Base-by-base conservation (phyloP, 2,329 filamentous ascomycete species). In the Cercospora sp. region DNA sequence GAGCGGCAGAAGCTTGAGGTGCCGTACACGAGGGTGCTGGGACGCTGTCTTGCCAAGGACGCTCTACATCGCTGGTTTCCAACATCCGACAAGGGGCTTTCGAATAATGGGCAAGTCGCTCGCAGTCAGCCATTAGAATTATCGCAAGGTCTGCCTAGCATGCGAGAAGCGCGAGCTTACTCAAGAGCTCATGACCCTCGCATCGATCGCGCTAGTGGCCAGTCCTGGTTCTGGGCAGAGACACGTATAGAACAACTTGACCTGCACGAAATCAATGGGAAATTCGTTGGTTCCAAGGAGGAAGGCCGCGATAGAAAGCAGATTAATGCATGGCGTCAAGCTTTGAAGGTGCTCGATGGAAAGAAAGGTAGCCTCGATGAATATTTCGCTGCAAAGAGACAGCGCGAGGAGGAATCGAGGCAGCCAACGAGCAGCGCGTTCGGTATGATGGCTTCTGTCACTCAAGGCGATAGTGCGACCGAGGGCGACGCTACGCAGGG, bases 171-270 rank as follows among this genome's bases (percentile, higher is more conserved):
- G 0, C 82, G 87, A 1, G 71, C 75, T 0, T 88, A 82, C 72
- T 82, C 85, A 1, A 73, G 76, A 0, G 69, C 79, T 12, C 77
- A 81, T 16, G 85, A 89, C 66, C 69, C 78, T 0, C 84, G 86
- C 2, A 85, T 88, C 30, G 61, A 71, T 53, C 68, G 60, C 30
- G 66, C 30, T 4, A 60, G 43, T 6, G 81, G 79, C 13, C 80
- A 82, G 28, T 76, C 78, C 0, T 89, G 86, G 86, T 87, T 84
- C 74, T 88, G 85, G 83, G 86, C 82, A 0, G 86, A 89, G 63
- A 81, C 80, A 24, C 82, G 87, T 1, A 83, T 83, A 0, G 84
- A 88, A 59, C 84, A 86, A 0, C 81, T 89, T 0, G 85, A 85
- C 30, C 73, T 89, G 5, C 82, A 74, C 34, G 68, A 71, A 45